These are phyloP conservation scores for Oryza brachyantha DNA, from an alignment of 176 grass and related monocot species.

Conservation along the genomic window DNA sequence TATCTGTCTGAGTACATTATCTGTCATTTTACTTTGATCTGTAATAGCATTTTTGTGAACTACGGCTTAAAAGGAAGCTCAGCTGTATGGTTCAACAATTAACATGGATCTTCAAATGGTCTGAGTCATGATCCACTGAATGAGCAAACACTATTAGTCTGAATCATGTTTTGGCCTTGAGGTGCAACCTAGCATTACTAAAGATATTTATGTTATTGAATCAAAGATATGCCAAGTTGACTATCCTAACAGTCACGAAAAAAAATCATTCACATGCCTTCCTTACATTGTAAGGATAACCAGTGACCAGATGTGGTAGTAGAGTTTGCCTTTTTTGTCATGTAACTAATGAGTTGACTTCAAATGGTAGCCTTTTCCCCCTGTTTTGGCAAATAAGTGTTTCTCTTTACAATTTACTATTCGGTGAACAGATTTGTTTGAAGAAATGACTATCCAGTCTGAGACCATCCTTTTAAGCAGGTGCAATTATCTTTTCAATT, in stretches of 20 bases:
- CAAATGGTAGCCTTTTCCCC: not conserved
- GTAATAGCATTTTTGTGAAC: not conserved
- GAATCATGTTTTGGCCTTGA: not conserved
- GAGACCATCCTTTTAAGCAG: slow-evolving; percentile 54
- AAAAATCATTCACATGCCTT: not conserved
- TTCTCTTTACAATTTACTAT: slow-evolving; percentile 2
- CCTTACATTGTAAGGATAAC: not conserved
- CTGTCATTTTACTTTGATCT: slow-evolving; percentile 3
- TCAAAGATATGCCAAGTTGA: not conserved
- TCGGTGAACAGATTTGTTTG: slow-evolving; percentile 44
- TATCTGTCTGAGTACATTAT: not conserved
- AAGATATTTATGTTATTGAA: not conserved
- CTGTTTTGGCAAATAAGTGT: slow-evolving; percentile 12
- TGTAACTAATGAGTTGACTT: not conserved
- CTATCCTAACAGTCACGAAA: not conserved
- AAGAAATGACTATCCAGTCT: slow-evolving; percentile 56
- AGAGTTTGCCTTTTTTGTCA: not conserved
- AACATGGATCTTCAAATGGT: not conserved
- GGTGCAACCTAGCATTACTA: not conserved
- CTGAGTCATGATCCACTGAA: not conserved
- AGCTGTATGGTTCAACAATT: not conserved
- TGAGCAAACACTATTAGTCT: not conserved
- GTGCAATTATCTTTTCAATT: slow-evolving; percentile 20
- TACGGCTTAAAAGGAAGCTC: not conserved
- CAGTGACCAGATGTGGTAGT: not conserved